These are phyloP conservation scores for Paramecium caudatum DNA, from an alignment of 73 alveolate genomes.

Conservation along the genomic window DNA sequence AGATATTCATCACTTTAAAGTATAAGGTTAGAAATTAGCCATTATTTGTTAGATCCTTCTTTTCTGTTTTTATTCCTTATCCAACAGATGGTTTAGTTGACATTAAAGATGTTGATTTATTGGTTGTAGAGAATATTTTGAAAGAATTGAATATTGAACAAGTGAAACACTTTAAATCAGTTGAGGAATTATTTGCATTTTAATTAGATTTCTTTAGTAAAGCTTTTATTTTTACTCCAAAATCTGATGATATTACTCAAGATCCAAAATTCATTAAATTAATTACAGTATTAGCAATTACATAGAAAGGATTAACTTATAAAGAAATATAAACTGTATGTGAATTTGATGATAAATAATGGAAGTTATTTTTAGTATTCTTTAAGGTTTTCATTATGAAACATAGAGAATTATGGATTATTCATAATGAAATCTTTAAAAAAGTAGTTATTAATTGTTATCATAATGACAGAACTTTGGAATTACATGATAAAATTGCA, in stretches of 20 bases:
- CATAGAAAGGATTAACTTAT: slow-evolving; percentile 72
- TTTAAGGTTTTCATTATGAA: slow-evolving; percentile 66
- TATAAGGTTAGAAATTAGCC: slow-evolving; percentile 22
- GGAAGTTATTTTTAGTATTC: slow-evolving; percentile 72
- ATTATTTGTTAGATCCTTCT: slow-evolving; percentile 19
- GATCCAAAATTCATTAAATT: slow-evolving; percentile 64
- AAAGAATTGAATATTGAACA: slow-evolving; percentile 44
- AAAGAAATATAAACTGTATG: slow-evolving; percentile 65
- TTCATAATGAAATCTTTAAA: slow-evolving; percentile 72
- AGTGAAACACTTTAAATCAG: slow-evolving; percentile 12
- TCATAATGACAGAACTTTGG: slow-evolving; percentile 3
- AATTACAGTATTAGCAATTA: slow-evolving; percentile 66
- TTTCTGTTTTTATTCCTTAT: slow-evolving; percentile 69
- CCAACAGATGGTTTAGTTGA: slow-evolving; percentile 72
- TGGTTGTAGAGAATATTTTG: slow-evolving; percentile 22
- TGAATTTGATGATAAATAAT: slow-evolving; percentile 60
- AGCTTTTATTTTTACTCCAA: slow-evolving; percentile 17
- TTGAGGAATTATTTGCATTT: slow-evolving; percentile 70
- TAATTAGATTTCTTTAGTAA: slow-evolving; percentile 38
- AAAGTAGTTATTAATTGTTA: slow-evolving; percentile 62
- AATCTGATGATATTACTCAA: not conserved
- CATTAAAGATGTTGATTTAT: slow-evolving; percentile 21
- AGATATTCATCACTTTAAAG: not conserved
- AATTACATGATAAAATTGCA: slow-evolving; percentile 70
- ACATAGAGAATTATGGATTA: slow-evolving; percentile 74